phyloP scores from a whole-genome alignment of 2,329 filamentous ascomycete genomes.

The Pseudocercospora macadamiae region DNA sequence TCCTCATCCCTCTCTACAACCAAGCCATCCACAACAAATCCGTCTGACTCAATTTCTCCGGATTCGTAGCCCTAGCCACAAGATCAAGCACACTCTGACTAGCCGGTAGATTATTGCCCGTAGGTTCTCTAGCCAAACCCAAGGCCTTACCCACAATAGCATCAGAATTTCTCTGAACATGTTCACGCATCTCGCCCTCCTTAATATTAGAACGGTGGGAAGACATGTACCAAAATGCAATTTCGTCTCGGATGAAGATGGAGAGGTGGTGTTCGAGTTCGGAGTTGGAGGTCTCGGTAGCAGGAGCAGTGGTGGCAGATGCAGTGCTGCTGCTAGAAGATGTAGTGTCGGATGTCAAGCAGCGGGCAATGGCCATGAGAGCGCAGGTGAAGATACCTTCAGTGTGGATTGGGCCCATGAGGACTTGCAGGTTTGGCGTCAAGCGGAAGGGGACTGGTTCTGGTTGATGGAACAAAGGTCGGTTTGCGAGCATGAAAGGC shows the following conservation, averaged over 20 bases:
- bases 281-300: slow-evolving; percentile 35
- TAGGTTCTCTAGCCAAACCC: slow-evolving; percentile 73
- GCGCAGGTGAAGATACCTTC: slow-evolving; percentile 96
- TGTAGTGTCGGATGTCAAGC: slow-evolving; percentile 81
- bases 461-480: slow-evolving; percentile 90
- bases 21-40: slow-evolving; percentile 98
- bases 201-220: slow-evolving; percentile 67
- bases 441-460: slow-evolving; percentile 97
- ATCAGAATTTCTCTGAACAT: slow-evolving; percentile 84
- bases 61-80: slow-evolving; percentile 90
- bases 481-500: slow-evolving; percentile 79
- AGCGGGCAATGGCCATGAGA: slow-evolving; percentile 94
- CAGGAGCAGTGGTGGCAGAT: slow-evolving; percentile 17
- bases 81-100: slow-evolving; percentile 97
- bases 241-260: slow-evolving; percentile 95
- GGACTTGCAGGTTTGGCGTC: slow-evolving; percentile 90
- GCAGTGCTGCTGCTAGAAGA: slow-evolving; percentile 60
- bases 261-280: slow-evolving; percentile 95
- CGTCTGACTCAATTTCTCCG: slow-evolving; percentile 81
- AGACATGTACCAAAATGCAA: slow-evolving; percentile 94
- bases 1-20: slow-evolving; percentile 60
- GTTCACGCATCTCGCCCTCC: slow-evolving; percentile 72
- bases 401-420: slow-evolving; percentile 94
- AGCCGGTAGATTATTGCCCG: slow-evolving; percentile 74
- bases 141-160: slow-evolving; percentile 89